A percentile compares a stretch with the other conserved stretches of the same genome.
These are phyloP conservation scores for Xylaria venustula DNA, from an alignment of 495 filamentous ascomycete species.

Conservation along the genomic window DNA sequence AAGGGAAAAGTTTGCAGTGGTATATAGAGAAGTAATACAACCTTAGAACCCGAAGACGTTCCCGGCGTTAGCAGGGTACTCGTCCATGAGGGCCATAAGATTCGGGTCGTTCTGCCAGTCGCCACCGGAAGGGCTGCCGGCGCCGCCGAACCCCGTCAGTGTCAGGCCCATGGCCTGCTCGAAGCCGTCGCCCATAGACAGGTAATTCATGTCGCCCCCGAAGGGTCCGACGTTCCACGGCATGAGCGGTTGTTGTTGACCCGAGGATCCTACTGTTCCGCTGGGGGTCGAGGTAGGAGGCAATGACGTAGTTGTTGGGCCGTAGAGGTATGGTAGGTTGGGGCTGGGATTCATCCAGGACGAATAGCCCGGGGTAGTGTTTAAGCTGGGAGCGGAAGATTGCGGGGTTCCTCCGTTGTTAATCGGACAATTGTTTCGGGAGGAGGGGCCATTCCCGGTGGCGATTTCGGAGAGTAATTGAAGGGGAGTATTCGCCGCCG, in stretches of 20 bases:
- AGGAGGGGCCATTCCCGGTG: constrained; percentile 50
- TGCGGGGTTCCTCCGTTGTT: background rate
- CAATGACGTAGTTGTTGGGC: constrained; percentile 12
- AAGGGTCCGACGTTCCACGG: constrained; percentile 34
- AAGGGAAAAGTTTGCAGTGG: too few species aligned
- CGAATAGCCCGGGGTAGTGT: constrained; percentile 6
- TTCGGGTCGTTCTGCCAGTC: constrained; percentile 24
- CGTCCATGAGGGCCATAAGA: background rate
- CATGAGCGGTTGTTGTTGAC: constrained; percentile 12
- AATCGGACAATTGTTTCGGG: constrained; percentile 15
- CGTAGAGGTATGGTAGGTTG: constrained; percentile 29
- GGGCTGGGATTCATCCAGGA: constrained; percentile 11
- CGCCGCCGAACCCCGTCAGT: constrained; percentile 38
- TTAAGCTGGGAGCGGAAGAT: constrained; percentile 7
- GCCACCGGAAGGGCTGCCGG: too few species aligned
- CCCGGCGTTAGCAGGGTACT: background rate
- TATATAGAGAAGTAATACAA: too few species aligned
- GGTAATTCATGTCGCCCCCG: constrained; percentile 37
- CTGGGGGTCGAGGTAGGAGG: too few species aligned
- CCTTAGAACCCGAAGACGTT: background rate
- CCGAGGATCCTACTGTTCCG: background rate
- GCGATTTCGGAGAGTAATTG: constrained; percentile 70
- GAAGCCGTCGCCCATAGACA: constrained; percentile 41
- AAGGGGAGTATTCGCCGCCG: constrained; percentile 54
- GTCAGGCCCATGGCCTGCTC: constrained; percentile 53